Base-by-base conservation (phyloP, 176 grass and related monocot genomes). In the Bolboschoenus planiculmis region DNA sequence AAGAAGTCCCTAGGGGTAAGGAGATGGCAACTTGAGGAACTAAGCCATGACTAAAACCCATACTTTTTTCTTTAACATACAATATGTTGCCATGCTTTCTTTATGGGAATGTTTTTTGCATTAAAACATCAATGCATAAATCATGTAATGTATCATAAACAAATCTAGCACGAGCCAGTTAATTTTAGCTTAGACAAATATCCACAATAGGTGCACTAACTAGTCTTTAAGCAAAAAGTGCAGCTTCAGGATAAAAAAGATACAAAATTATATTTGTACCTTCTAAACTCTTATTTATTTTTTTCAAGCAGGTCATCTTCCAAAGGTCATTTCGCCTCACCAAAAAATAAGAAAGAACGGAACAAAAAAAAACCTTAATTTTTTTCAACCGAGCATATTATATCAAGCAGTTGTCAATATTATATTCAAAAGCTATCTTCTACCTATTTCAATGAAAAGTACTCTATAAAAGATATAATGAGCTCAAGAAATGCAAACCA, bases 401-500 rank as follows among this genome's bases (percentile, higher is more conserved):
- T 74, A 47, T 39, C 11, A 74, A 74, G 4, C 18, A 74, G n/a
- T 74, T 74, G 68, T 27, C 11, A 2, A 15, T 74, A 71, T 43
- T 24, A 51, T 33, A 51, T 31, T 76, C 14, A 48, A 76, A 34
- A 77, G 44, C 26, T 77, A 77, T 31, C 33, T 15, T 20, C 14
- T 42, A 39, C 65, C 20, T 70, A 70, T 70, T 39, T 70, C 29
- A 65, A 20, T 65, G 42, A 9, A 29, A 27, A 40, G 34, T 70
- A 42, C 64, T 68, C 64, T 15, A 75, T 43, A 75, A 75, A 47
- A 75, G 71, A 47, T 75, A 30, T 50, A 50, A 76, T 18, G 26
- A 76, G 24, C 26, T 76, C 26, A 2, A 75, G 42, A 51, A 51
- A 34, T 24, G 35, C 65, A 39, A 40, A 50, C 23, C 42, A 48